A percentile compares a stretch with the other conserved stretches of the same genome.
Conservation (phyloP, 148 eudicot genomes). For the Fallopia convolvulus region DNA sequence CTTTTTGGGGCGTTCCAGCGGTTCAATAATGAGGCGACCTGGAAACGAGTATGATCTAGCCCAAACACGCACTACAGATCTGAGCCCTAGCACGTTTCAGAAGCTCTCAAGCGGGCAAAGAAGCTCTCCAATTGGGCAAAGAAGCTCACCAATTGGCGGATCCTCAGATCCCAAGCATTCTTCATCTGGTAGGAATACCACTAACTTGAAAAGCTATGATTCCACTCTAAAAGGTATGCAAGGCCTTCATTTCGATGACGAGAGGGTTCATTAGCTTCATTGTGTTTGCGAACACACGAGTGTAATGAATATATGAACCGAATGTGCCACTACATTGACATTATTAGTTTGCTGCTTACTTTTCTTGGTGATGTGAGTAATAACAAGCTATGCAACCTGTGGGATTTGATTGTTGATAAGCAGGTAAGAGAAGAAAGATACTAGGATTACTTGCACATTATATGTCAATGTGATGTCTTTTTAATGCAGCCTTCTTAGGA, state of each 20-base stretch:
- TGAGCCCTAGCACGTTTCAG: constrained; percentile 44
- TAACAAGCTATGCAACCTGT: not conserved
- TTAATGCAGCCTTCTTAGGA: not conserved
- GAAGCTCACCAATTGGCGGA: constrained; percentile 45
- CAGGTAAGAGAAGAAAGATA: not conserved
- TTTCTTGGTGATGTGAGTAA: not conserved
- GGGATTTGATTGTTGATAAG: not conserved
- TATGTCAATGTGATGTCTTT: not conserved
- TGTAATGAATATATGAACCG: constrained; percentile 9
- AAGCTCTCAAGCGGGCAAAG: constrained; percentile 62
- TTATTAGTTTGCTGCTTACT: not conserved
- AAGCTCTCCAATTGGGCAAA: constrained; percentile 57
- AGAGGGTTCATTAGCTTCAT: constrained; percentile 24
- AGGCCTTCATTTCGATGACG: constrained; percentile 61
- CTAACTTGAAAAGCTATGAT: constrained; percentile 50
- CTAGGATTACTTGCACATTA: constrained; percentile 3
- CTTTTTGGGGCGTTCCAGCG: constrained; percentile 45
- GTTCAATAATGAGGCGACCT: constrained; percentile 48
- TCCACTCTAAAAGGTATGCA: constrained; percentile 75
- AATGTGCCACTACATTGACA: not conserved
- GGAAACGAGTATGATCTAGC: constrained; percentile 53
- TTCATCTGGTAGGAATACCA: constrained; percentile 42
- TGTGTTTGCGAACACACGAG: not conserved
- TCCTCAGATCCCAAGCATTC: constrained; percentile 51
- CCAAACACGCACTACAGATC: constrained; percentile 43